A percentile compares a stretch with the other conserved stretches of the same genome.
Conservation (phyloP, 2,329 filamentous ascomycete genomes). For the Lachnum nothofagi region DNA sequence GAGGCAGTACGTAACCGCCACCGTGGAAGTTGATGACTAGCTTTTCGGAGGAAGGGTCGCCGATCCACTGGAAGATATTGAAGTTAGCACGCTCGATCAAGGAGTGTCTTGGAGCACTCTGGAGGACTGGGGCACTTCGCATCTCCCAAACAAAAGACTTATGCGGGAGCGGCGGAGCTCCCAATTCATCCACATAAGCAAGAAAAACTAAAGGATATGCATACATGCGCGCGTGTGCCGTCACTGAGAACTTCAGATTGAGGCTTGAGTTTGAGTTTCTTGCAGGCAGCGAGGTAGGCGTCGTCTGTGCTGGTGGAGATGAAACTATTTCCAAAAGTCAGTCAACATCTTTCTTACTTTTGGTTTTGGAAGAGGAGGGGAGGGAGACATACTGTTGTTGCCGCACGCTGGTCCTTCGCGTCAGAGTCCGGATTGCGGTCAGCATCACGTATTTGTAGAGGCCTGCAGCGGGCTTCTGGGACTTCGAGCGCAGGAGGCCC, state of each 20-base stretch:
- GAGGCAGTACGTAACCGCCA: slow-evolving; percentile 52
- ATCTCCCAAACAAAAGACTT: too few species aligned
- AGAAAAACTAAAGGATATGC: too few species aligned
- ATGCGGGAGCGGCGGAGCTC: too few species aligned
- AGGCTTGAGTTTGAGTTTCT: slow-evolving; percentile 18
- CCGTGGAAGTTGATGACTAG: slow-evolving; percentile 45
- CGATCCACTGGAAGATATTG: slow-evolving; percentile 47
- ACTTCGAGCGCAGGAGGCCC: slow-evolving; percentile 12
- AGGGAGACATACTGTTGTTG: slow-evolving; percentile 22
- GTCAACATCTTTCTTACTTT: background rate
- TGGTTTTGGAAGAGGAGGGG: background rate
- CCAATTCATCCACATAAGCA: too few species aligned
- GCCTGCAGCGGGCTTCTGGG: slow-evolving; percentile 9
- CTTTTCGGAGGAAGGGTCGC: slow-evolving; percentile 35
- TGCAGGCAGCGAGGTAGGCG: slow-evolving; percentile 24
- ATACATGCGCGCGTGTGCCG: slow-evolving; percentile 41
- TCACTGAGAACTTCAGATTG: slow-evolving; percentile 29
- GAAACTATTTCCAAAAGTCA: slow-evolving; percentile 18
- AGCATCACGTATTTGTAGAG: slow-evolving; percentile 21
- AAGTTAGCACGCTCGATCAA: too few species aligned
- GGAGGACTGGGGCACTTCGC: too few species aligned
- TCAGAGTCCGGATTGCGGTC: slow-evolving; percentile 16
- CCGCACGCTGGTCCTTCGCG: slow-evolving; percentile 11
- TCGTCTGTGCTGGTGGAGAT: slow-evolving; percentile 20
- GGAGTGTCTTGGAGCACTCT: too few species aligned